Percentiles rank a stretch among this genome's conserved stretches.
These are phyloP conservation scores for Knoxia roxburghii DNA, from an alignment of 257 asterid species.

Conservation along the genomic window DNA sequence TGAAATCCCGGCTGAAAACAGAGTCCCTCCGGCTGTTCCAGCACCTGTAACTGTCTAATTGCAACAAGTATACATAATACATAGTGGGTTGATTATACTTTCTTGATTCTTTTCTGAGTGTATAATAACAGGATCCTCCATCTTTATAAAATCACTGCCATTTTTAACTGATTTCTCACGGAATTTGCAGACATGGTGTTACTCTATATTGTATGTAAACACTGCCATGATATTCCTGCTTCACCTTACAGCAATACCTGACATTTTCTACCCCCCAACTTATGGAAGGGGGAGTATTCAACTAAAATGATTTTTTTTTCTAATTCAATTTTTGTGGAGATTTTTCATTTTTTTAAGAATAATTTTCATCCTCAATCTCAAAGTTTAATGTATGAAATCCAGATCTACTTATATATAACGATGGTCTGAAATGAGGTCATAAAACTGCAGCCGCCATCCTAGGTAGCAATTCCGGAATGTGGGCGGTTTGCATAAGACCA, in stretches of 20 bases:
- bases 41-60: slow-evolving; percentile 55
- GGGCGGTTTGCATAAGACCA: neutral
- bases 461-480: neutral
- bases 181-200: neutral
- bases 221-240: too few relatives aligned
- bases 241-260: too few relatives aligned
- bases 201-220: neutral
- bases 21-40: slow-evolving; percentile 46
- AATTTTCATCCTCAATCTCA: too few relatives aligned
- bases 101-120: slow-evolving; percentile 18
- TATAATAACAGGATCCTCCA: slow-evolving; percentile 8
- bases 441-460: too few relatives aligned
- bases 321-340: too few relatives aligned
- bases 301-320: too few relatives aligned
- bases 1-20: slow-evolving; percentile 76
- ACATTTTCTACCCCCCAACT: too few relatives aligned
- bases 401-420: too few relatives aligned
- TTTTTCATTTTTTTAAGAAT: too few relatives aligned
- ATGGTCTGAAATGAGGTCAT: too few relatives aligned
- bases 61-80: slow-evolving; percentile 5
- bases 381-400: too few relatives aligned
- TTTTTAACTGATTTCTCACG: neutral
- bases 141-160: neutral
- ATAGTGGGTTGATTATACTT: slow-evolving; percentile 9
- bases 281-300: too few relatives aligned